A percentile compares a stretch with the other conserved stretches of the same genome.
phyloP scores from a whole-genome alignment of 768 basidiomycete genomes.

The Crassisporium funariophilum region DNA sequence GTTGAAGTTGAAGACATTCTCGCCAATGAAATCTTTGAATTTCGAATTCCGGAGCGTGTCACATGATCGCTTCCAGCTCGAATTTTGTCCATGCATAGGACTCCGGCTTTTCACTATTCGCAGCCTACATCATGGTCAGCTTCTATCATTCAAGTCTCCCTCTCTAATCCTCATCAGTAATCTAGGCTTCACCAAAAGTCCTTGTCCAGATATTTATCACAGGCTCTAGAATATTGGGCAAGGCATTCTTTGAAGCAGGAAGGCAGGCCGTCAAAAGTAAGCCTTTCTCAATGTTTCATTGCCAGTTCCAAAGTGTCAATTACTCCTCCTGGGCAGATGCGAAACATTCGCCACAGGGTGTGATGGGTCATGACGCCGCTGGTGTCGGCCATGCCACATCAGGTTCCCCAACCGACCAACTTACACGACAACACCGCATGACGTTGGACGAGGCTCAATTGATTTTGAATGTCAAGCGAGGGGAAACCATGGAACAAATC shows the following conservation, averaged over 20 bases:
- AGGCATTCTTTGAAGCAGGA: conserved; percentile 88
- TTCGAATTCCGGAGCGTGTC: too few relatives aligned
- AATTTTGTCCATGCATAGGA: conserved; percentile 6
- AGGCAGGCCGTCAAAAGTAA: conserved; percentile 92
- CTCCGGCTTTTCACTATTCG: conserved; percentile 2
- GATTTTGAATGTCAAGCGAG: conserved; percentile 86
- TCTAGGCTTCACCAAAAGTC: conserved; percentile 76
- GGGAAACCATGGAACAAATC: conserved; percentile 66
- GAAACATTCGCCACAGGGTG: conserved; percentile 73
- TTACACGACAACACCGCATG: conserved; percentile 89
- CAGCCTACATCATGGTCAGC: conserved; percentile 16
- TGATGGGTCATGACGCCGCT: conserved; percentile 65
- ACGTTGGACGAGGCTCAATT: conserved; percentile 93
- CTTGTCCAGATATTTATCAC: conserved; percentile 80
- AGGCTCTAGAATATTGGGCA: conserved; percentile 83
- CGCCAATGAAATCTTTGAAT: too few relatives aligned
- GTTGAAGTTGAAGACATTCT: too few relatives aligned
- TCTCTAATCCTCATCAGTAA: neutral
- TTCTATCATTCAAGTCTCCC: neutral
- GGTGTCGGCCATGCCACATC: conserved; percentile 77
- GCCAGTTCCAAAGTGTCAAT: conserved; percentile 1
- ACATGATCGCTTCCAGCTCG: conserved; percentile 8
- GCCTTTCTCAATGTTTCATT: conserved; percentile 25
- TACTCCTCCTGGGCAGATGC: conserved; percentile 66
- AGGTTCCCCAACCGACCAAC: conserved; percentile 73